Base-by-base conservation (phyloP, 148 eudicot genomes). In the Arbutus unedo region DNA sequence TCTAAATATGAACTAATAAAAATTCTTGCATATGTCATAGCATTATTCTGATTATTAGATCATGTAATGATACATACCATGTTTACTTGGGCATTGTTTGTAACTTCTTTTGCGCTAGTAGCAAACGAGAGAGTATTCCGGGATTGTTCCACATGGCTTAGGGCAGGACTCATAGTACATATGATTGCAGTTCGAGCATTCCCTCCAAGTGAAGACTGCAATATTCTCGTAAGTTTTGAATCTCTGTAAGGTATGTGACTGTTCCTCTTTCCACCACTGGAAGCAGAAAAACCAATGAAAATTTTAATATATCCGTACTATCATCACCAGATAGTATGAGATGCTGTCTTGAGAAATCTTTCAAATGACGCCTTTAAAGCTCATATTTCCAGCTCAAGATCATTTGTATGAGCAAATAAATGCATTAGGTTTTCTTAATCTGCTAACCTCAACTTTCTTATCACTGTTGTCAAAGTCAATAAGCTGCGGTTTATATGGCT, bases 121-220 rank as follows among this genome's bases (percentile, higher is more conserved):
- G 99, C 99, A 90, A 97, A 97, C 66, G 84, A 83, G 75, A 97
- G 90, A n/a, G 99, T 94, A 83, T 94, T 92, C 59, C 98, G 90
- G 74, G 99, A 94, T 87, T 97, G 99, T 47, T 97, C 99, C 80
- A 92, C 90, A 88, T 94, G 98, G 84, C 97, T 97, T 80, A 97
- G 75, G 83, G 99, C 99, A 74, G 99, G 97, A 86, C 99, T 97
- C 85, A 97, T 84, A 19, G 99, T 97, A 87, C 99, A 97, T 67
- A 97, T 90, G n/a, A 97, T 97, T 67, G 99, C 99, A 59, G 99
- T 97, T 23, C 98, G 87, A 72, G 99, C 97, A 85, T 97, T 94
- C 85, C 99, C 99, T 51, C 99, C 99, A 44, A 97, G 94, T 41
- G 99, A 94, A 84, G 94, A 71, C 89, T 97, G 99, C 83, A 97